phyloP scores from a whole-genome alignment of 179 eudicot species.

The Camellia oleifera region DNA sequence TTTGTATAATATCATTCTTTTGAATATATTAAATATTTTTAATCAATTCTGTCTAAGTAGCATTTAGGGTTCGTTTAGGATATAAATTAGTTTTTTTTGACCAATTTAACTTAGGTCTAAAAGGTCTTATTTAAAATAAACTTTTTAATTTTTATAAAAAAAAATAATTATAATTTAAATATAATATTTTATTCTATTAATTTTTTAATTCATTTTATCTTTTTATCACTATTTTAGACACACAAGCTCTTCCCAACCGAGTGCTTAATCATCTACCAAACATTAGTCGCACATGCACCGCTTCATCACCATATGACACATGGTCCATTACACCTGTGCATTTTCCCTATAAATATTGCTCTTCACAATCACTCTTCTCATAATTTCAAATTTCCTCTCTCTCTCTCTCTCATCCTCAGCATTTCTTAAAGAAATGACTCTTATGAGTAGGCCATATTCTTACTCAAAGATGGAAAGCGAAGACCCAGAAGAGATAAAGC shows the following conservation, averaged over 20 bases:
- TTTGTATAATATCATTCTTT: too few relatives aligned
- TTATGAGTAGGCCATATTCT: slow-evolving; percentile 25
- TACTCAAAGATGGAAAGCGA: slow-evolving; percentile 50
- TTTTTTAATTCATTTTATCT: too few relatives aligned
- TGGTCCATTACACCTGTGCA: background rate
- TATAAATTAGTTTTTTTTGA: too few relatives aligned
- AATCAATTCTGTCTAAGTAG: too few relatives aligned
- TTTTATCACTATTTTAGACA: too few relatives aligned
- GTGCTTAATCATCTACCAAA: background rate
- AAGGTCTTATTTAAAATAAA: too few relatives aligned
- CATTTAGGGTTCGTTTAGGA: too few relatives aligned
- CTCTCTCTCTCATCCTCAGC: background rate
- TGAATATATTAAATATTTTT: too few relatives aligned
- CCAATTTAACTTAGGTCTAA: too few relatives aligned
- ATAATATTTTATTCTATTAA: too few relatives aligned
- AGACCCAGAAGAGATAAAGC: slow-evolving; percentile 47
- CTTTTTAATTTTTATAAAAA: too few relatives aligned
- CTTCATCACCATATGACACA: background rate
- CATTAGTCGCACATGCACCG: background rate
- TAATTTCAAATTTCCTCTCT: background rate
- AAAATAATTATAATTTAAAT: too few relatives aligned
- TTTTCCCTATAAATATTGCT: background rate
- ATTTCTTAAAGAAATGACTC: slow-evolving; percentile 6
- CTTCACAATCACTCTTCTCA: background rate
- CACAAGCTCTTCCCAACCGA: background rate